Evolutionary conservation across 108 stramenopile species (phyloP), one percentile per base, ranked within the genome.

Genomic region (Conticribra guillardii): DNA sequence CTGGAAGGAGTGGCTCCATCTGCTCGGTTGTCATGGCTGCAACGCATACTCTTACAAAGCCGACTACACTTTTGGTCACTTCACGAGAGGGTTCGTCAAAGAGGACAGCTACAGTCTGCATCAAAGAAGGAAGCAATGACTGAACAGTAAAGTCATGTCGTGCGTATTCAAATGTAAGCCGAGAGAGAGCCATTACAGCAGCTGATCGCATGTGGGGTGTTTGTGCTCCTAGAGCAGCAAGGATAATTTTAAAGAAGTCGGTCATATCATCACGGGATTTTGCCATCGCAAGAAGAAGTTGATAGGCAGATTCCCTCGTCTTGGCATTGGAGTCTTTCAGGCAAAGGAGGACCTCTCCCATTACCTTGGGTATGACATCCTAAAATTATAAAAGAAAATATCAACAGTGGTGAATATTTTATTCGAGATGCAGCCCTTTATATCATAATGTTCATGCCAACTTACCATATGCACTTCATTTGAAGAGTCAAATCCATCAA

Each of bases 241-340:
- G 69, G 29, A 97, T 73, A 19, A 83, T 81, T 54, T 79, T 81
- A 57, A 89, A 84, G 74, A 87, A 87, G 18, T 82, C 80, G 1
- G 66, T 80, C 48, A 77, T 69, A 73, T 86, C 85, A 50, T 71
- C 66, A 14, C 80, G 79, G 8, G 76, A 50, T 2, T 50, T 60
- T n/a, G 85, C 80, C 82, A 96, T 68, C 21, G 90, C 80, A 16
- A 94, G 63, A 7, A 98, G 80, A 21, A 92, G 67, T 59, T 87
- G 80, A 59, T 87, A 92, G 3, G 94, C 96, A n/a, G 85, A 84
- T 23, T 93, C 93, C 29, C 97, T 64, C 1, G 96, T 93, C 63
- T 95, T 91, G n/a, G 76, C 90, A 67, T 97, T 98, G 32, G 91
- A 86, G 83, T 98, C 97, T 80, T 98, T 98, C 48, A 96, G 79